Base-by-base conservation (phyloP, 2,329 filamentous ascomycete genomes). In the Geoglossum cookeanum region DNA sequence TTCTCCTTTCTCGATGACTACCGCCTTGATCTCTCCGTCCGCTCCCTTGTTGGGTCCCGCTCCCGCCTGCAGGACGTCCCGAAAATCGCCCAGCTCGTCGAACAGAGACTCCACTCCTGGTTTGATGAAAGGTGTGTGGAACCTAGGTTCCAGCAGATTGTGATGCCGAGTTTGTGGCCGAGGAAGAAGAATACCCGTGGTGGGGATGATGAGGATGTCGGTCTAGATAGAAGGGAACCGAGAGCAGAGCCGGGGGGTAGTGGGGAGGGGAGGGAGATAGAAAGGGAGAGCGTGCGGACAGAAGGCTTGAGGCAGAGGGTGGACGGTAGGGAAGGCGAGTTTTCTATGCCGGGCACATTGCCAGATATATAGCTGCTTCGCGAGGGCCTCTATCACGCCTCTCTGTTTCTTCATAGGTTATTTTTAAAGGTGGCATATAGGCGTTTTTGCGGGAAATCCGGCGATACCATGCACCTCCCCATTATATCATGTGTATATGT, bases 1-100 rank as follows among this genome's bases (percentile, higher is more conserved):
- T 97, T 98, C 69, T 94, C 88, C 58, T 98, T 98, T 66, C 76
- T 91, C 37, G 86, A 91, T 67, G 87, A 92, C 70, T 94, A 94
- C 71, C 76, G 87, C 30, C 76, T 94, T 22, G 87, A 92, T 68
- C 83, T 94, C 61, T 87, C 83, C 3, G 85, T 91, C 32, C 78
- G 85, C 60, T 89, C 85, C 56, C 75, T 92, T 13, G 78, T 94
- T 4, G 87, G 87, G 39, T 87, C 83, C 59, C 79, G 87, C n/a
- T 86, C 83, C 2, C 76, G 86, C 15, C 72, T 94, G 2, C 86
- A 92, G 65, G 87, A 94, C 67, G 85, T 94, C 1, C 87, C 87
- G 32, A 94, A 94, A 67, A 91, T 94, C 64, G 87, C 87, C 0
- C 85, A 91, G 67, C 74, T 94, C 1, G 81, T 94, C 45, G 87